Percentiles rank a stretch among this genome's conserved stretches.
phyloP scores from a whole-genome alignment of 768 basidiomycete genomes.

The Lactarius sanguifluus region DNA sequence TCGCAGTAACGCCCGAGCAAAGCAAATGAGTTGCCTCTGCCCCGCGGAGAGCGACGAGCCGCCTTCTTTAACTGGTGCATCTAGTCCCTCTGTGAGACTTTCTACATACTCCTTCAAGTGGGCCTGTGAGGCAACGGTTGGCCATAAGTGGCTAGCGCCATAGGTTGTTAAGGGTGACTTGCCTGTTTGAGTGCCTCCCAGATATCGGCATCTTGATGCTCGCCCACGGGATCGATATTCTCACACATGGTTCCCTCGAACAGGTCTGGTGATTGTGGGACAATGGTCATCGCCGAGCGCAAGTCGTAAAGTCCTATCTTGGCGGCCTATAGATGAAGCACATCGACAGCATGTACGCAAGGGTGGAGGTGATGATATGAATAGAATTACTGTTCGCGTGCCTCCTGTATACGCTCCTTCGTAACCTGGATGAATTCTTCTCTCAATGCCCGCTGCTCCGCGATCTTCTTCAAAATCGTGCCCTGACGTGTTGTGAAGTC shows the following conservation, averaged over 20 bases:
- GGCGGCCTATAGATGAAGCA: slow-evolving; percentile 31
- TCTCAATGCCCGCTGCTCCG: slow-evolving; percentile 46
- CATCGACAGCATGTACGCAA: neutral
- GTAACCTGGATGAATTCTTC: slow-evolving; percentile 43
- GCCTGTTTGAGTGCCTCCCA: slow-evolving; percentile 82
- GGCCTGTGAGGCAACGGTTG: slow-evolving; percentile 41
- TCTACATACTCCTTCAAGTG: slow-evolving; percentile 71
- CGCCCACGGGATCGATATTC: slow-evolving; percentile 86
- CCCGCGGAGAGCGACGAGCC: slow-evolving; percentile 82
- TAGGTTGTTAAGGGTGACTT: slow-evolving; percentile 31
- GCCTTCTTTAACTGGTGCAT: slow-evolving; percentile 72
- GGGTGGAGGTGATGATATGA: neutral
- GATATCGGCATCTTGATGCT: slow-evolving; percentile 73
- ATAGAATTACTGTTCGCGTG: slow-evolving; percentile 21
- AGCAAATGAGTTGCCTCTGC: slow-evolving; percentile 86
- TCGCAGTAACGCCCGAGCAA: slow-evolving; percentile 78
- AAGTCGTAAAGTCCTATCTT: slow-evolving; percentile 75
- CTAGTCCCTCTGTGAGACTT: slow-evolving; percentile 61
- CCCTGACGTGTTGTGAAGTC: slow-evolving; percentile 42
- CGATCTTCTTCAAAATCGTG: slow-evolving; percentile 52
- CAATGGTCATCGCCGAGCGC: slow-evolving; percentile 74
- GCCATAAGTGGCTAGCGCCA: neutral
- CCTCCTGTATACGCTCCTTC: slow-evolving; percentile 35
- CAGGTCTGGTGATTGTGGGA: slow-evolving; percentile 35
- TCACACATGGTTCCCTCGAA: slow-evolving; percentile 76